These are phyloP conservation scores for Sphagnum fallax DNA, from an alignment of 228 moss, liverwort and hornwort genomes.

Conservation along the genomic window DNA sequence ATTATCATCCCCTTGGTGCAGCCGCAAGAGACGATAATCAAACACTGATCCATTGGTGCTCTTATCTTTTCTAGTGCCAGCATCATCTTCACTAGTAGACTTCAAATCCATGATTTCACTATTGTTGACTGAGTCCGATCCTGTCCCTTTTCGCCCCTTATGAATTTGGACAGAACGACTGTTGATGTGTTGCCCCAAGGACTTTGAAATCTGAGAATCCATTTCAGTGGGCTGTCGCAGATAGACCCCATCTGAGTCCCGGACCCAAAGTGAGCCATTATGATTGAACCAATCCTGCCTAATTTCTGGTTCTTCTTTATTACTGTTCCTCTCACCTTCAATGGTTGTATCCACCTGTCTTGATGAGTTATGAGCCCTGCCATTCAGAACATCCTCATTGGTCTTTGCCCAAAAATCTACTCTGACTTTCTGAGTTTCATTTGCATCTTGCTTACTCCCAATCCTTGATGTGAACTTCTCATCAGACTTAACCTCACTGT, in stretches of 20 bases:
- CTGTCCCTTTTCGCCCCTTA: not conserved
- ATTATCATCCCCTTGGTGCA: conserved; percentile 7
- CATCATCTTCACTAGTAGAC: not conserved
- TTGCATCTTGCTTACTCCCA: not conserved
- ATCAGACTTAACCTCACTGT: conserved; percentile 1
- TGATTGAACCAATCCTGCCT: conserved; percentile 6
- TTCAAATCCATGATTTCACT: not conserved
- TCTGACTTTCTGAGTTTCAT: not conserved
- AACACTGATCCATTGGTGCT: not conserved
- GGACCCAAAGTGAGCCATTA: conserved; percentile 5
- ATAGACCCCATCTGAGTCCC: conserved; percentile 10
- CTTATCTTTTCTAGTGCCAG: not conserved
- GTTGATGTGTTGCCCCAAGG: not conserved
- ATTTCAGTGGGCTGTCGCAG: not conserved
- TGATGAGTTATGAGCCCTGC: not conserved
- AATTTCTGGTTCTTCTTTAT: not conserved
- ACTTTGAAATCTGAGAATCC: not conserved
- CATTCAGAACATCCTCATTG: not conserved
- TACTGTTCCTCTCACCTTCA: not conserved
- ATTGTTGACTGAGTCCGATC: not conserved
- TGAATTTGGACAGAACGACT: not conserved
- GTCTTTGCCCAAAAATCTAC: conserved; percentile 9
- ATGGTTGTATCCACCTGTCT: not conserved
- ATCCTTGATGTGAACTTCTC: not conserved
- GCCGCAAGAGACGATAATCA: conserved; percentile 7